Percentiles rank a stretch among this genome's conserved stretches.
These are phyloP conservation scores for Penicillium fuscoglaucum DNA, from an alignment of 2,329 filamentous ascomycete genomes.

Conservation along the genomic window DNA sequence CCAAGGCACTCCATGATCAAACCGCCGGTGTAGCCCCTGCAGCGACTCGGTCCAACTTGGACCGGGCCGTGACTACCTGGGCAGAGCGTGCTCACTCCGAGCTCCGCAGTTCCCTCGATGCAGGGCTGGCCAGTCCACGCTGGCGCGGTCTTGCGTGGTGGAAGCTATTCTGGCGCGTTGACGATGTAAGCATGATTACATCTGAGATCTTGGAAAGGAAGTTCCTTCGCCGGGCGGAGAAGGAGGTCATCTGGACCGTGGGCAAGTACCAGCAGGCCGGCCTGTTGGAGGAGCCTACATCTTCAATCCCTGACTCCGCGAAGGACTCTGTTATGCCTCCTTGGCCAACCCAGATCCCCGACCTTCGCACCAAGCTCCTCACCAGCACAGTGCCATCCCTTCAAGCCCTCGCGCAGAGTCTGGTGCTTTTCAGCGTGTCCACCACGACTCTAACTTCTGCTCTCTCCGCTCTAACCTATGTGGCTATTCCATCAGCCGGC, in stretches of 20 bases:
- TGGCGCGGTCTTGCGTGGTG: constrained; percentile 89
- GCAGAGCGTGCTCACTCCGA: constrained; percentile 79
- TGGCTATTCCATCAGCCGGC: constrained; percentile 53
- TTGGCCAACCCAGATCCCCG: constrained; percentile 75
- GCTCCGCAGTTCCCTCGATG: constrained; percentile 74
- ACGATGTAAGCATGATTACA: constrained; percentile 83
- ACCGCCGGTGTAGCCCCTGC: constrained; percentile 42
- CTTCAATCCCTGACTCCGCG: constrained; percentile 8
- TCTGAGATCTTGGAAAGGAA: constrained; percentile 72
- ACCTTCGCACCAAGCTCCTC: constrained; percentile 66
- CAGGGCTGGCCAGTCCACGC: constrained; percentile 70
- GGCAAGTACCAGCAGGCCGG: constrained; percentile 71
- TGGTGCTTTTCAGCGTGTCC: constrained; percentile 73
- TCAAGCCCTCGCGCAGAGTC: constrained; percentile 70
- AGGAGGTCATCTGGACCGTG: constrained; percentile 76
- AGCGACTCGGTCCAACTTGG: constrained; percentile 52
- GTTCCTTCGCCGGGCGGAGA: constrained; percentile 78
- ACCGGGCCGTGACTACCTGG: constrained; percentile 66
- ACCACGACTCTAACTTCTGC: constrained; percentile 66
- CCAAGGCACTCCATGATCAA: constrained; percentile 31
- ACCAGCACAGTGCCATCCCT: constrained; percentile 68
- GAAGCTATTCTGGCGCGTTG: constrained; percentile 92
- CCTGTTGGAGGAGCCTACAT: constrained; percentile 39
- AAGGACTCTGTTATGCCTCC: constrained; percentile 33
- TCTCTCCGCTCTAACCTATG: constrained; percentile 56